Conservation (phyloP, 768 basidiomycete genomes). For the Russula olivacea region DNA sequence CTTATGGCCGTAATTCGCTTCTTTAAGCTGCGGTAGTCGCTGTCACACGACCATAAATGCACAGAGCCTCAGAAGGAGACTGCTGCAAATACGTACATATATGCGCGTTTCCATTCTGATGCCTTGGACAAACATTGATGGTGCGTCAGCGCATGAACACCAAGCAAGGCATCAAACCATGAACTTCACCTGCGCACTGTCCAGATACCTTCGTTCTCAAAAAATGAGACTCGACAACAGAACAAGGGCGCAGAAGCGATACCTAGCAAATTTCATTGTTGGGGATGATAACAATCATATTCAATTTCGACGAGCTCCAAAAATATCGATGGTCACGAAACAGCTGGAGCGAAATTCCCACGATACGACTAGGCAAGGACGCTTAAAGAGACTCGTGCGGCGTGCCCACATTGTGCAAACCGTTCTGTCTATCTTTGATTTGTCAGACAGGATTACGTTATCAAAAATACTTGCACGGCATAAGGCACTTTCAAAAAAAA, state of each 20-base stretch:
- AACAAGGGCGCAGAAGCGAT: not conserved
- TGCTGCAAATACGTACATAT: slow-evolving; percentile 16
- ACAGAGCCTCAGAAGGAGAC: not conserved
- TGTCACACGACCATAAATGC: slow-evolving; percentile 11
- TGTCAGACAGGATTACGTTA: too few relatives aligned
- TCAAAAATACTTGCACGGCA: too few relatives aligned
- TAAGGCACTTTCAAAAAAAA: too few relatives aligned
- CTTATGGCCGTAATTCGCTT: slow-evolving; percentile 19
- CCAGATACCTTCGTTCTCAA: slow-evolving; percentile 18
- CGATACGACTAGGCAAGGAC: too few relatives aligned
- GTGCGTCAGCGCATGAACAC: not conserved
- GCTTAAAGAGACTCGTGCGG: too few relatives aligned
- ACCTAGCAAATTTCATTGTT: slow-evolving; percentile 25
- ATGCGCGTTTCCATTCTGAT: slow-evolving; percentile 26
- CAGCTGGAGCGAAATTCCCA: too few relatives aligned
- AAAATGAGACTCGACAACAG: not conserved
- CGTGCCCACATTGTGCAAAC: too few relatives aligned
- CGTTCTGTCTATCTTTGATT: too few relatives aligned
- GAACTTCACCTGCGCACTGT: slow-evolving; percentile 20
- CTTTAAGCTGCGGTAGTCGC: slow-evolving; percentile 25
- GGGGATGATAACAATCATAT: too few relatives aligned
- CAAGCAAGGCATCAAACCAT: not conserved
- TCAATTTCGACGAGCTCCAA: too few relatives aligned
- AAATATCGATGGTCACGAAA: too few relatives aligned
- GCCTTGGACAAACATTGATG: slow-evolving; percentile 7